Conservation (phyloP, 2,329 filamentous ascomycete species). For the Xylaria sp. region DNA sequence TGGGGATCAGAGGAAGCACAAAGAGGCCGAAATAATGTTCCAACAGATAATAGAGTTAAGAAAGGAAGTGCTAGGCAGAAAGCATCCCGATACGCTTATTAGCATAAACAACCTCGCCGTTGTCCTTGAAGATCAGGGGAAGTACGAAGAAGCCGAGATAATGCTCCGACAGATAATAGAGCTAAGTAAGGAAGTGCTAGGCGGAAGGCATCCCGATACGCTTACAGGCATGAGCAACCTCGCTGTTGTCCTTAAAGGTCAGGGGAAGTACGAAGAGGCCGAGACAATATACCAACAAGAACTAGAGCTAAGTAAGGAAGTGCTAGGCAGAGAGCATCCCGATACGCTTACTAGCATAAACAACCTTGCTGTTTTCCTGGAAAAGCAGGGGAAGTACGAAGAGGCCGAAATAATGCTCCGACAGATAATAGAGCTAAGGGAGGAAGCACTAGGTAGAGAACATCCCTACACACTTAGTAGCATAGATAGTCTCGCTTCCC, state of each 20-base stretch:
- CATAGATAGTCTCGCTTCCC: too few relatives aligned
- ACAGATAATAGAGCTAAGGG: too few relatives aligned
- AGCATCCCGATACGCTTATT: not conserved
- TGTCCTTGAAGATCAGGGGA: not conserved
- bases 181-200: not conserved
- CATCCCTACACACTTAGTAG: too few relatives aligned
- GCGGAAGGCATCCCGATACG: not conserved
- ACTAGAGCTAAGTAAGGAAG: not conserved
- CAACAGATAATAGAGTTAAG: not conserved
- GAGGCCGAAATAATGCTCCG: not conserved
- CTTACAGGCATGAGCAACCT: not conserved
- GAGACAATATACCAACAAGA: not conserved
- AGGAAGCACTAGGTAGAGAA: too few relatives aligned
- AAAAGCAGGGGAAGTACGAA: not conserved
- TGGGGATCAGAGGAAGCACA: not conserved
- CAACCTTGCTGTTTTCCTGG: not conserved
- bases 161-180: too few relatives aligned
- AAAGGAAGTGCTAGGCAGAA: not conserved
- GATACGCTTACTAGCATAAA: not conserved
- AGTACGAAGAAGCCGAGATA: not conserved
- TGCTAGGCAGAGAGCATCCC: not conserved
- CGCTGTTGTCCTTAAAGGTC: not conserved
- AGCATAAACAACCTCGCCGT: not conserved
- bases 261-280: not conserved
- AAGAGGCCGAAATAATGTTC: not conserved